phyloP scores from a whole-genome alignment of 2,329 filamentous ascomycete species.

The Penicillium fuscoglaucum region DNA sequence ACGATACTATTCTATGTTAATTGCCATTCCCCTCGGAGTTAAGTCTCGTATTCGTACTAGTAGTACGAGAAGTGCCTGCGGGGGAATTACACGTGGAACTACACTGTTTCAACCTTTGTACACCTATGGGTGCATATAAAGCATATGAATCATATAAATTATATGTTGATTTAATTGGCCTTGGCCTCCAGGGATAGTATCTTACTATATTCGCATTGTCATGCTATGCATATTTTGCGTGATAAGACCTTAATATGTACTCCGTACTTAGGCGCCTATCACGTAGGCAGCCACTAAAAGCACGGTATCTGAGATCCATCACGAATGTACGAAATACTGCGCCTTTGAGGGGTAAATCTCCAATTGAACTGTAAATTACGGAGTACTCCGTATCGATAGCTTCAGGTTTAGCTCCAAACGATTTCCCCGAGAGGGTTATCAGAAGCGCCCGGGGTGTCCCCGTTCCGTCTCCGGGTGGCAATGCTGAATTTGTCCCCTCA shows the following conservation, averaged over 20 bases:
- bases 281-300: no score
- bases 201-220: not conserved
- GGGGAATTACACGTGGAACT: not conserved
- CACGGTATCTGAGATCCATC: not conserved
- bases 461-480: constrained; percentile 9
- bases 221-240: not conserved
- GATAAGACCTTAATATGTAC: not conserved
- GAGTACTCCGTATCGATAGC: not conserved
- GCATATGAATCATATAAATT: no score
- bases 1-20: not conserved
- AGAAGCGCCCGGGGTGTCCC: constrained; percentile 5
- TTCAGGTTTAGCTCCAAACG: constrained; percentile 8
- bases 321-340: not conserved
- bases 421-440: not conserved
- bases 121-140: no score
- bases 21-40: no score
- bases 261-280: no score
- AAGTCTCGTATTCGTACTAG: not conserved
- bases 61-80: not conserved
- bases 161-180: not conserved
- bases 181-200: no score
- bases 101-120: not conserved
- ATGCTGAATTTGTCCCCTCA: constrained; percentile 5
- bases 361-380: not conserved
- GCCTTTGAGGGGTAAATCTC: constrained; percentile 4